A percentile compares a stretch with the other conserved stretches of the same genome.
Evolutionary conservation across 2,329 filamentous ascomycete species (phyloP).

Genomic region (Colletotrichum caudatum): DNA sequence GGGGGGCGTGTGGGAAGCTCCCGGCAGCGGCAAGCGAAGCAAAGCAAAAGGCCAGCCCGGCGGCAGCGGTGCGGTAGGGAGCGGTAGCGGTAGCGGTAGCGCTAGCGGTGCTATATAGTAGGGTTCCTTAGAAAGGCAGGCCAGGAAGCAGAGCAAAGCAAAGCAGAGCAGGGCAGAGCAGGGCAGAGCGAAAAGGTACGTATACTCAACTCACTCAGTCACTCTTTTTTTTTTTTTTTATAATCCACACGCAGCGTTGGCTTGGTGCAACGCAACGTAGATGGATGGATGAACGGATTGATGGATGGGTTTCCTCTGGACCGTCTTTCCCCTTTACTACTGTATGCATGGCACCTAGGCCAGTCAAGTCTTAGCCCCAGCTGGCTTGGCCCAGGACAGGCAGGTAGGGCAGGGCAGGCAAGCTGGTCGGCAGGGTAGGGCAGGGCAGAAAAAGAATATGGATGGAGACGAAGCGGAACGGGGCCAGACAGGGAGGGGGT

Average conservation of each 20-base stretch:
- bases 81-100: slow-evolving; percentile 18
- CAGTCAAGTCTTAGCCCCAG: neutral
- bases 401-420: slow-evolving; percentile 7
- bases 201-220: too few relatives aligned
- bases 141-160: neutral
- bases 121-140: slow-evolving; percentile 4
- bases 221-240: neutral
- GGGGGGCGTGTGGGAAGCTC: slow-evolving; percentile 23
- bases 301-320: neutral
- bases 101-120: too few relatives aligned
- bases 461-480: slow-evolving; percentile 5
- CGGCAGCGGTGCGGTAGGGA: slow-evolving; percentile 5
- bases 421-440: neutral
- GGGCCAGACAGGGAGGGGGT: neutral
- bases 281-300: slow-evolving; percentile 3
- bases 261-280: neutral
- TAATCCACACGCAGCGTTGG: neutral
- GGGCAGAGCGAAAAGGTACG: neutral
- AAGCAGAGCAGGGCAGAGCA: too few relatives aligned
- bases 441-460: slow-evolving; percentile 12
- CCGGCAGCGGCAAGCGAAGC: slow-evolving; percentile 31
- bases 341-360: neutral
- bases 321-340: neutral
- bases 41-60: slow-evolving; percentile 14
- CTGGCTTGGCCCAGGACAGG: neutral